A percentile compares a stretch with the other conserved stretches of the same genome.
These are phyloP conservation scores for Venturia pyrina DNA, from an alignment of 2,329 filamentous ascomycete species.

Conservation along the genomic window DNA sequence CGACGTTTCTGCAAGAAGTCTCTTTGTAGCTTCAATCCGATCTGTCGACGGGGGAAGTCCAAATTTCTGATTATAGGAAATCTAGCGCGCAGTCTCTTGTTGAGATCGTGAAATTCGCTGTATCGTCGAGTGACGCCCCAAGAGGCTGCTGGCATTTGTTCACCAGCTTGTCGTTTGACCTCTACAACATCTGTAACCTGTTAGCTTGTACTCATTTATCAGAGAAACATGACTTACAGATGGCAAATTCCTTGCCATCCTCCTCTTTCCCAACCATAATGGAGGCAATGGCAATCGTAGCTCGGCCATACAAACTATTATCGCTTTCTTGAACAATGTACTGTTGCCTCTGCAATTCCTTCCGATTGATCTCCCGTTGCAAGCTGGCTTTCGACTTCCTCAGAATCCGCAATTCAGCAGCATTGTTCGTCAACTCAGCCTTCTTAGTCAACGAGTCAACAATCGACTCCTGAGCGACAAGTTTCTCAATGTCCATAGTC, in stretches of 20 bases:
- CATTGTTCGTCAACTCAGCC: slow-evolving; percentile 94
- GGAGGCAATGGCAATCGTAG: slow-evolving; percentile 79
- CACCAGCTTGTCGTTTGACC: slow-evolving; percentile 69
- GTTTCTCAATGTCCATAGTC: slow-evolving; percentile 82
- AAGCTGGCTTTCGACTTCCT: slow-evolving; percentile 90
- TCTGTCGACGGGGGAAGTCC: slow-evolving; percentile 82
- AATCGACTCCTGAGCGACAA: slow-evolving; percentile 79
- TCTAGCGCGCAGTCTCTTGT: slow-evolving; percentile 73
- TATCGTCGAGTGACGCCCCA: slow-evolving; percentile 92
- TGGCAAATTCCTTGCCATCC: slow-evolving; percentile 84
- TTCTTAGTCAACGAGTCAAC: slow-evolving; percentile 87
- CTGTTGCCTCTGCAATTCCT: slow-evolving; percentile 91
- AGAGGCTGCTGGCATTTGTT: slow-evolving; percentile 91
- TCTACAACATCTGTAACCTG: slow-evolving; percentile 61
- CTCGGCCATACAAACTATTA: slow-evolving; percentile 89
- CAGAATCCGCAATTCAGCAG: slow-evolving; percentile 81
- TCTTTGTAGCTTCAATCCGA: slow-evolving; percentile 93
- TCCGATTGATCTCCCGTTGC: slow-evolving; percentile 82
- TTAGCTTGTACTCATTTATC: slow-evolving; percentile 15
- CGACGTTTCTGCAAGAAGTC: slow-evolving; percentile 90
- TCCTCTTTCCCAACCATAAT: slow-evolving; percentile 88
- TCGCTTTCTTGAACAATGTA: slow-evolving; percentile 97
- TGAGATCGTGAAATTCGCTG: slow-evolving; percentile 92
- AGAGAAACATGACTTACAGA: slow-evolving; percentile 46
- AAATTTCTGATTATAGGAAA: slow-evolving; percentile 83